Evolutionary conservation across 371 early-diverging fungal species (phyloP).

Genomic region (Saksenaea oblongispora): DNA sequence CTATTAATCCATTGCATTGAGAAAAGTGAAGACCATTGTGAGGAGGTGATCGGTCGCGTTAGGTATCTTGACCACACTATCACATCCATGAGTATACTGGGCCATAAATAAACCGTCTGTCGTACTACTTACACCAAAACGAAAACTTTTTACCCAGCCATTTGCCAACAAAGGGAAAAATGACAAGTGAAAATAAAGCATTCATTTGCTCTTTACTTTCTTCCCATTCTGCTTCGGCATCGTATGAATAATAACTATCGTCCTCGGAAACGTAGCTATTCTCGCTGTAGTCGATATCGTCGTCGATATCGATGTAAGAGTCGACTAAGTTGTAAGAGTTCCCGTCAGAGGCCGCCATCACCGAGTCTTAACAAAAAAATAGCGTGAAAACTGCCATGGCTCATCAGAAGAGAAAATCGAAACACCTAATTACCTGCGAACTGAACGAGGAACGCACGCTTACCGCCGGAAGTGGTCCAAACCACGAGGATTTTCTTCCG

Average conservation of each 20-base stretch:
- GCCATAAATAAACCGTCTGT: background rate
- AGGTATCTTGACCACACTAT: slow-evolving; percentile 31
- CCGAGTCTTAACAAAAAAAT: too few relatives aligned
- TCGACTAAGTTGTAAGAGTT: background rate
- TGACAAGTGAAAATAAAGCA: slow-evolving; percentile 57
- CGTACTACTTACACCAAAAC: slow-evolving; percentile 50
- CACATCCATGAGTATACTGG: background rate
- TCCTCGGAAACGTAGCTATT: slow-evolving; percentile 22
- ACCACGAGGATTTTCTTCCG: too few relatives aligned
- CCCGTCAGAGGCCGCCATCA: background rate
- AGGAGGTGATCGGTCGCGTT: slow-evolving; percentile 4
- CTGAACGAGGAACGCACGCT: too few relatives aligned
- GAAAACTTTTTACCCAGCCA: slow-evolving; percentile 63
- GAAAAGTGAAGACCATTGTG: slow-evolving; percentile 3
- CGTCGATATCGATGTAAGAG: slow-evolving; percentile 30
- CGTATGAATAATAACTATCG: slow-evolving; percentile 34
- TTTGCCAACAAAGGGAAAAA: slow-evolving; percentile 61
- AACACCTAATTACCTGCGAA: background rate
- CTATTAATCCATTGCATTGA: slow-evolving; percentile 18
- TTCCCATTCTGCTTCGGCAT: slow-evolving; percentile 66
- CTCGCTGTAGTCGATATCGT: slow-evolving; percentile 22
- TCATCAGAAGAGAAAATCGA: background rate
- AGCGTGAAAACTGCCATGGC: background rate
- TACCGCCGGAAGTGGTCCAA: too few relatives aligned
- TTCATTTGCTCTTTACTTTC: slow-evolving; percentile 60